Evolutionary conservation across 1,284 basidiomycete genomes (phyloP), one percentile per base, ranked within the genome.

Genomic region (Athelia psychrophila): DNA sequence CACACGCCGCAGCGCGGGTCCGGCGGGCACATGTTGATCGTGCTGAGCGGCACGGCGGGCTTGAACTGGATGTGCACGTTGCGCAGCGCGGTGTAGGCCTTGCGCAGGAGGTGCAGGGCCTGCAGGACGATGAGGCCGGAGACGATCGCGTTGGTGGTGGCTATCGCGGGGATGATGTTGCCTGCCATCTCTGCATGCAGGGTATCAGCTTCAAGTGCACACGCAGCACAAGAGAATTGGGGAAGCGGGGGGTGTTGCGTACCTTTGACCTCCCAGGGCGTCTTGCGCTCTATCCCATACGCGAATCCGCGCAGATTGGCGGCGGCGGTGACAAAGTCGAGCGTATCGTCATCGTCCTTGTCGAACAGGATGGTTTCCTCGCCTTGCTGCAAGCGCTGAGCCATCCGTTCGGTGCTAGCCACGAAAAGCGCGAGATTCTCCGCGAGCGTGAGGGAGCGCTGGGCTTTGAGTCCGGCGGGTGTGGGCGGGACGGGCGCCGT

Each of bases 131-230:
- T 93, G 32, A 97, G 76, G 0, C 95, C 97, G 0, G 97, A 91
- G 57, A 98, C 86, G 68, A 99, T 92, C 13, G 97, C 97, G 68
- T 99, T 99, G 8, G 97, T 99, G 0, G 97, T 98, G 2, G 97
- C 97, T 60, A 99, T 98, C 2, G 97, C 97, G 1, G 97, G 97
- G 56, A 97, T 98, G 66, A 99, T 99, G 72, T 99, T 99, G 12
- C 97, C 96, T 0, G 97, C 97, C 92, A 98, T 98, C 73, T 98
- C 95, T 95, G 64, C n/a, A 24, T 19, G 18, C 25, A 47, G n/a
- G 46, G 9, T 3, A 51, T 44, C 33, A 51, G 18, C 36, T 5
- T 30, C 13, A 30, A 13, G 6, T 5, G 5, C 27, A 13, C 6
- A 30, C 13, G 27, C 13, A 19, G 20, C 23, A 35, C 13, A 30